Evolutionary conservation across 805 yeast genomes (phyloP), one percentile per base, ranked within the genome.

Genomic region (Suhomyces pyralidae): DNA sequence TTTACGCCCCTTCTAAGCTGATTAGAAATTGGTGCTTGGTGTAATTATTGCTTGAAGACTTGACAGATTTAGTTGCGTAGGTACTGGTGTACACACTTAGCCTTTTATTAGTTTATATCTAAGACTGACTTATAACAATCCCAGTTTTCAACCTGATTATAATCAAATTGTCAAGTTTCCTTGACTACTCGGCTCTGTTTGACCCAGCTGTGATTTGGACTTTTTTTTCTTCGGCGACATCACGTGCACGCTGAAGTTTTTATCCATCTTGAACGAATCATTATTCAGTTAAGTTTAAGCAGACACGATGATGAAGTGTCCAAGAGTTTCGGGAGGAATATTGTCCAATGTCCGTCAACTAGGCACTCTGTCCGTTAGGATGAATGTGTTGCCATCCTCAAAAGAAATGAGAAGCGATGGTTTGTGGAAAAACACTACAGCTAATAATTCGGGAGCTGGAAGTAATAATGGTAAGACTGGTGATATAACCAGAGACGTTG

Each of bases 371-470:
- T n/a, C 50, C 17, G 49, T 30, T 5, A 50, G 53, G 40, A 14
- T 34, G 28, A 56, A 55, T 45, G 30, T 50, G 22, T 54, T 61
- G 15, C 74, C 73, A 3, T 68, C 74, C 4, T 58, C 63, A 9
- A 64, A 66, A 19, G 71, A 66, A 46, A 69, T 71, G 75, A 68
- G 64, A 56, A 57, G 66, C 34, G 48, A 54, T 14, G 57, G 58
- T 22, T 59, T 69, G 28, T 73, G 77, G 77, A 59, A 59, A 25
- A 46, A 34, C 7, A 45, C 45, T 14, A 45, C 59, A 3, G 46
- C 55, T n/a, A 56, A 57, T 24, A 48, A 47, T 53, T 38, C 42
- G 2, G 24, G 42, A 5, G 58, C 46, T 32, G 63, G 52, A 48
- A 50, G 53, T 45, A 30, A 25, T n/a, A 30, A 45, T 38, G 45